Base-by-base conservation (phyloP, 1,139 yeast genomes). In the Arxiozyma slooffiae region DNA sequence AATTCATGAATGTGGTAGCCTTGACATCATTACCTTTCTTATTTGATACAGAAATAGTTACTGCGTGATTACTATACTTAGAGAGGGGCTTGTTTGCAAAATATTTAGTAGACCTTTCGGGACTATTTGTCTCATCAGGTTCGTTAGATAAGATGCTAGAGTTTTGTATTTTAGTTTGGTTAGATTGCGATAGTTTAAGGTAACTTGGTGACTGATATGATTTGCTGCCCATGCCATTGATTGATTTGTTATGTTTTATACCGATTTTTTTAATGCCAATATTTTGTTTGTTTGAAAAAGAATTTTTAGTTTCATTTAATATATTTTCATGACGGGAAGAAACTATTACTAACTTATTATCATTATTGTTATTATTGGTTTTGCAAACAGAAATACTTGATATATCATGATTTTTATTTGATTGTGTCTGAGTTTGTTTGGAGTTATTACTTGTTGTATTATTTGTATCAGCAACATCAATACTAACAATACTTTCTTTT, bases 401-500 rank as follows among this genome's bases (percentile, higher is more conserved):
- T 11, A 30, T 30, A 11, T 30, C 6, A 30, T 30, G 36, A 6
- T 30, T 30, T 30, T 30, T 14, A 14, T 30, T 11, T 30, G 36
- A 30, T 6, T 30, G 36, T 30, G n/a, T 14, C n/a, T 30, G 36
- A 30, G n/a, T 14, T 30, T 30, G 36, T 2, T 30, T 30, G 14
- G 36, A 11, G 4, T 24, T 18, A 4, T 20, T 7, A 26, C 3
- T 11, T 17, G 22, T 7, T 11, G 24, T 21, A 4, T 18, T 4
- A 18, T 24, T 17, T 9, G 44, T 21, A 24, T 30, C 30, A 7
- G 30, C 8, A 23, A 20, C 3, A 18, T 11, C 30, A 24, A 37
- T 38, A 8, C 17, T 37, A 7, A 47, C 41, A n/a, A 47, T 30
- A 8, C 46, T 38, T 30, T 47, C 46, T 17, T 47, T 47, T 21